Conservation (phyloP, 129 eudicot species). For the Arctium lappa region DNA sequence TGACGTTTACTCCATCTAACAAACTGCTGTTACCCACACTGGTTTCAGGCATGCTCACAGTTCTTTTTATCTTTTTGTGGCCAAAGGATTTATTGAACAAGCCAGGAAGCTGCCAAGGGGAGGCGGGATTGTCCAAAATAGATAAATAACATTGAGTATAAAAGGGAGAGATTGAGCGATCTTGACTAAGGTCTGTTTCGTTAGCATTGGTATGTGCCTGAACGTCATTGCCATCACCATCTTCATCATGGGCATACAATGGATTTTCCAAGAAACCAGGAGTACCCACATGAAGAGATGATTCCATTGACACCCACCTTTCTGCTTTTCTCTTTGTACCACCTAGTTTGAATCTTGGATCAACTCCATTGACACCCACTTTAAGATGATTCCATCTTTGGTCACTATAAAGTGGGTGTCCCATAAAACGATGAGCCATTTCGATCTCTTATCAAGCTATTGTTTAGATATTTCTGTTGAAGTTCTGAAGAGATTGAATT, state of each 20-base stretch:
- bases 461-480: slow-evolving; percentile 2
- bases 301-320: background rate
- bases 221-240: background rate
- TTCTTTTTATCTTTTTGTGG: slow-evolving; percentile 48
- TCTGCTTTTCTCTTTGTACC: slow-evolving; percentile 33
- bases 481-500: slow-evolving; percentile 14
- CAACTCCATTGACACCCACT: slow-evolving; percentile 21
- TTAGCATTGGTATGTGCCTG: slow-evolving; percentile 13
- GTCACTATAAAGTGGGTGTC: slow-evolving; percentile 27
- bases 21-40: slow-evolving; percentile 24
- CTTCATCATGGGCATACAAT: slow-evolving; percentile 15
- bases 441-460: slow-evolving; percentile 6
- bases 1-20: slow-evolving; percentile 12
- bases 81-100: slow-evolving; percentile 25
- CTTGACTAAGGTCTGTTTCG: slow-evolving; percentile 25
- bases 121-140: slow-evolving; percentile 24
- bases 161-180: slow-evolving; percentile 16
- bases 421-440: slow-evolving; percentile 35
- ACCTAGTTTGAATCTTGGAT: slow-evolving; percentile 18
- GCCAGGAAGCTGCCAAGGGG: slow-evolving; percentile 30
- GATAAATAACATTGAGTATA: slow-evolving; percentile 25
- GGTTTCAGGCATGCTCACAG: slow-evolving; percentile 38
- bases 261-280: slow-evolving; percentile 19
- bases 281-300: slow-evolving; percentile 10
- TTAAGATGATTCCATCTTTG: slow-evolving; percentile 20